Conservation (phyloP, 1,284 basidiomycete genomes). For the Rhodotorula sp. region DNA sequence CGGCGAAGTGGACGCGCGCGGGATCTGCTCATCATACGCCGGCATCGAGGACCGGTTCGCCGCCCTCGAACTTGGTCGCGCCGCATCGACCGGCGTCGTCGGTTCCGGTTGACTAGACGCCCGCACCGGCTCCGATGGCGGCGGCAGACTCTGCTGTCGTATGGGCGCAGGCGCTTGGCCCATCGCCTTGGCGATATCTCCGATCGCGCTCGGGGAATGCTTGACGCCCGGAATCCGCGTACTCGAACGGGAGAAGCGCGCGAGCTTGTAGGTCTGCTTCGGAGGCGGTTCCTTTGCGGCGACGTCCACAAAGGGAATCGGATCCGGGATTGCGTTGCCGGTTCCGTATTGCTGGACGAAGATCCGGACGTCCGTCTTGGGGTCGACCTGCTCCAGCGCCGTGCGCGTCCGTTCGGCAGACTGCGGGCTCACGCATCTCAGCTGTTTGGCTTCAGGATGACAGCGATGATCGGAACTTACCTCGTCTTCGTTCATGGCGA, state of each 20-base stretch:
- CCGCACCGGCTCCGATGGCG: background rate
- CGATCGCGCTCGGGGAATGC: constrained; percentile 32
- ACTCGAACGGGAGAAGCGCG: constrained; percentile 62
- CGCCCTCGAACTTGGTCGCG: background rate
- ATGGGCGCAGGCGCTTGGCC: constrained; percentile 3
- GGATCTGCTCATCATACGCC: background rate
- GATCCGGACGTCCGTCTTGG: constrained; percentile 41
- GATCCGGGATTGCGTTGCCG: constrained; percentile 77
- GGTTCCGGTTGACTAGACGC: constrained; percentile 2
- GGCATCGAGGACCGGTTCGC: constrained; percentile 9
- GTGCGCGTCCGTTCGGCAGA: constrained; percentile 84
- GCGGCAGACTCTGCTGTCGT: background rate
- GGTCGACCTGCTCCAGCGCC: constrained; percentile 51
- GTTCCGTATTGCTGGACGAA: constrained; percentile 64
- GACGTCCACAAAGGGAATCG: constrained; percentile 74
- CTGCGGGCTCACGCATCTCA: constrained; percentile 45
- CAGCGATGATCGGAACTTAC: background rate
- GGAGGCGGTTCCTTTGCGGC: constrained; percentile 50
- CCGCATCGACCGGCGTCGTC: background rate
- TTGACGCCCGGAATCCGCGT: constrained; percentile 35
- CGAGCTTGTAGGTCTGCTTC: constrained; percentile 48
- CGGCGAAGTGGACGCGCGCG: background rate
- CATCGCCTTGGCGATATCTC: constrained; percentile 29
- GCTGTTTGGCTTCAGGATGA: background rate
- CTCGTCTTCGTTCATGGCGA: constrained; percentile 94